Evolutionary conservation across 441 rosid genomes (phyloP), one percentile per base, ranked within the genome.

Genomic region (Breynia disticha): DNA sequence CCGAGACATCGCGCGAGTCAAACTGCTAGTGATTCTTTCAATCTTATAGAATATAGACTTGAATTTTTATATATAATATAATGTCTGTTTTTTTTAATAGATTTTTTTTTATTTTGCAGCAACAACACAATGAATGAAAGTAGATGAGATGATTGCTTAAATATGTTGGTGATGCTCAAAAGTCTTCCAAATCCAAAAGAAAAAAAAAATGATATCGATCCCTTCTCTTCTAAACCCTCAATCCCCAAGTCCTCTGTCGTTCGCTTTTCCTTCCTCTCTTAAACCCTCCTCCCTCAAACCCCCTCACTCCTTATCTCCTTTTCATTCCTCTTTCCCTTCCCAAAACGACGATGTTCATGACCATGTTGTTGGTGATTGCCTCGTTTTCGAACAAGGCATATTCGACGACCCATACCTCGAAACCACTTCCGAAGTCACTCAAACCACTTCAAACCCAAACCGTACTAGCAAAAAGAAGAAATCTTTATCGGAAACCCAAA

Each of bases 301-400:
- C 13, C 18, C 48, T 6, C 9, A 45, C 48, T 45, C 16, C 48
- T 15, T 15, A 15, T n/a, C 76, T 37, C 65, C 79, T 37, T 71
- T 70, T 15, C 63, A 71, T 1, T 71, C 74, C 38, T 56, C 78
- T 38, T 59, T 65, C 66, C 46, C 76, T 28, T 18, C 50, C 13
- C 66, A 66, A 24, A 48, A 48, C 56, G 53, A 49, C 49, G 58
- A 16, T 59, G 52, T 42, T 17, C 72, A 69, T 39, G 82, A 86
- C 60, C 78, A 57, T 57, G 67, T 68, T 35, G 65, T 83, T 59
- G 98, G 98, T 19, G 98, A 87, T 75, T 91, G 96, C 64, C 66
- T 87, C 57, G 95, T 85, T 62, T 87, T 80, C 68, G 98, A 90
- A 56, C 90, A 85, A 49, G 95, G 89, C 64, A 73, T 73, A 4